Evolutionary conservation across 116 monocot species (phyloP).

Genomic region (Iris pallida): DNA sequence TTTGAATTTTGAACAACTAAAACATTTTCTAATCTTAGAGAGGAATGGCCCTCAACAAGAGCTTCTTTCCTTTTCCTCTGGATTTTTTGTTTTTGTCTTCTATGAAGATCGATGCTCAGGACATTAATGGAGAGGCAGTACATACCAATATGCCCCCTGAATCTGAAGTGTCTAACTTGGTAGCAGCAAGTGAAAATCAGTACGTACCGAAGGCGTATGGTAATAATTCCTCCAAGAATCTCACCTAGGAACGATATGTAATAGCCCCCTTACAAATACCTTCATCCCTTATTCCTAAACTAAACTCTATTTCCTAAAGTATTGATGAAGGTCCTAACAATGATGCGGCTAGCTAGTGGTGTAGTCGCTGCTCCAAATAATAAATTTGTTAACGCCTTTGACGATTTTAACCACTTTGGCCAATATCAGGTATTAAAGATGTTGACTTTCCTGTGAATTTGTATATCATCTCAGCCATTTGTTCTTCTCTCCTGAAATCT

Average conservation of each 20-base stretch:
- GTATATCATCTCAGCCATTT: neutral
- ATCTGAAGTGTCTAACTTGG: constrained; percentile 50
- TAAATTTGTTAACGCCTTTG: constrained; percentile 38
- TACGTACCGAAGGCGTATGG: constrained; percentile 45
- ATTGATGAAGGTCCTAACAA: constrained; percentile 10
- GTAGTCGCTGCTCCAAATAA: constrained; percentile 10
- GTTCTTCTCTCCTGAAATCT: neutral
- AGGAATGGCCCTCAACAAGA: too few species aligned
- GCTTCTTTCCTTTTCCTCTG: too few species aligned
- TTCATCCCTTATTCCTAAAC: constrained; percentile 20
- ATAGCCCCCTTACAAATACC: constrained; percentile 18
- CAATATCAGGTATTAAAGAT: constrained; percentile 43
- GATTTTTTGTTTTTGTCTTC: neutral
- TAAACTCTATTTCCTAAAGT: constrained; percentile 11
- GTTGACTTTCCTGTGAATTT: neutral
- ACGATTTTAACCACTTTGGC: constrained; percentile 92
- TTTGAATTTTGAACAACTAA: too few species aligned
- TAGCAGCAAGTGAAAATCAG: constrained; percentile 46
- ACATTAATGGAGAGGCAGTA: constrained; percentile 69
- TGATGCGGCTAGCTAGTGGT: constrained; percentile 11
- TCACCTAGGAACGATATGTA: constrained; percentile 19
- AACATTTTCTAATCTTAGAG: too few species aligned
- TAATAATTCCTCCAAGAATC: constrained; percentile 3
- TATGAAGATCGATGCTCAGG: constrained; percentile 49
- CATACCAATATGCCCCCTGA: constrained; percentile 55